Conservation (phyloP, 164 flowering plant genomes). For the Kalanchoe fedtschenkoi region DNA sequence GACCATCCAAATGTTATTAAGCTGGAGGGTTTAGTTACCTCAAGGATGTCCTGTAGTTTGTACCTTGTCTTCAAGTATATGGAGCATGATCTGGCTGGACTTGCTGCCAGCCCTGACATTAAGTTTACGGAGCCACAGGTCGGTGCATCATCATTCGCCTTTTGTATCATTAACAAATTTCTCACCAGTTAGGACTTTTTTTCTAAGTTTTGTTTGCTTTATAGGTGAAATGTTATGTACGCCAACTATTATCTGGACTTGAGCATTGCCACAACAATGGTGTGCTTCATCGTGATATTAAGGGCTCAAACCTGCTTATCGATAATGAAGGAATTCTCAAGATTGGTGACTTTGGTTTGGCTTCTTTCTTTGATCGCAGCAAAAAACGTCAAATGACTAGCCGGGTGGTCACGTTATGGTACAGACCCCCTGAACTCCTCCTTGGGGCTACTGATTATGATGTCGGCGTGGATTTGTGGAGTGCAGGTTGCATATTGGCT, state of each 20-base stretch:
- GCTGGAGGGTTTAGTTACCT: conserved; percentile 37
- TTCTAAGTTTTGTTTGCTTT: background rate
- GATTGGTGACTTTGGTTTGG: conserved; percentile 57
- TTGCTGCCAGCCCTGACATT: conserved; percentile 33
- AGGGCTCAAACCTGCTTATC: conserved; percentile 53
- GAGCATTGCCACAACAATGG: conserved; percentile 46
- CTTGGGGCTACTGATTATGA: conserved; percentile 53
- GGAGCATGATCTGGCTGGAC: conserved; percentile 49
- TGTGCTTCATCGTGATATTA: conserved; percentile 54
- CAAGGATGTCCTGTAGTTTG: conserved; percentile 41
- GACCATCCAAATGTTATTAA: conserved; percentile 43
- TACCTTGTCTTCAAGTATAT: conserved; percentile 44
- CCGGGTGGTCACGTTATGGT: conserved; percentile 56
- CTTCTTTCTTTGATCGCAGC: conserved; percentile 35
- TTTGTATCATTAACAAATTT: background rate
- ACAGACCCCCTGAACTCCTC: conserved; percentile 53
- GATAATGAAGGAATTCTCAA: conserved; percentile 40
- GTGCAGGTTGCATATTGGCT: conserved; percentile 54
- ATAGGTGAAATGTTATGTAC: conserved; percentile 52
- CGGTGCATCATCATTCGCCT: background rate
- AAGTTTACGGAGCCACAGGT: conserved; percentile 44
- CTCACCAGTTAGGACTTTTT: background rate
- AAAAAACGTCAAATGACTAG: conserved; percentile 46
- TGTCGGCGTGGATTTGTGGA: conserved; percentile 51
- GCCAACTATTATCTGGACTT: conserved; percentile 46